These are phyloP conservation scores for Senna siamea DNA, from an alignment of 306 rosid species.

Conservation along the genomic window DNA sequence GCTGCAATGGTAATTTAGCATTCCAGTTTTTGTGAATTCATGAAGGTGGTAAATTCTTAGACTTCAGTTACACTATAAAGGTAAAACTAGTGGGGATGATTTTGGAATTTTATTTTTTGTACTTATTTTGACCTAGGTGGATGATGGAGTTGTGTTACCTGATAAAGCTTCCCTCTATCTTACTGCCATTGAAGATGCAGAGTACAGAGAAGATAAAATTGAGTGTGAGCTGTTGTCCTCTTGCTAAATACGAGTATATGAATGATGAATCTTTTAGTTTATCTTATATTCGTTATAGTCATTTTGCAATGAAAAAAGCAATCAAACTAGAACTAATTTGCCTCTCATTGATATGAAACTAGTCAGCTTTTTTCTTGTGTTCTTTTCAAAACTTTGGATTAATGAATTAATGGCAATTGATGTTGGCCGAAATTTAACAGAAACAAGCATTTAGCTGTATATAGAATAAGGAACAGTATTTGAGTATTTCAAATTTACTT, in stretches of 20 bases:
- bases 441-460: neutral
- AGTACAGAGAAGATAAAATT: constrained; percentile 95
- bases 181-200: constrained; percentile 96
- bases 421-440: constrained; percentile 21
- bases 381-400: neutral
- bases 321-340: constrained; percentile 6
- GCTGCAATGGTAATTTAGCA: neutral
- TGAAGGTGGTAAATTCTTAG: neutral
- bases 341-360: neutral
- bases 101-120: neutral
- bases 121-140: constrained; percentile 53
- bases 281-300: neutral
- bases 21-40: neutral
- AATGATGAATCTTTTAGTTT: neutral
- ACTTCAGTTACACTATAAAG: neutral
- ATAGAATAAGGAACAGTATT: neutral
- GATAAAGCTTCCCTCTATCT: constrained; percentile 83
- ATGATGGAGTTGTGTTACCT: constrained; percentile 83
- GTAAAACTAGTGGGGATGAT: neutral
- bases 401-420: neutral
- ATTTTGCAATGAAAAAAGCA: constrained; percentile 7
- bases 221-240: constrained; percentile 69
- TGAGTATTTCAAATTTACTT: neutral
- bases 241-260: constrained; percentile 15
- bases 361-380: neutral